These are phyloP conservation scores for Phalaenopsis aphrodite DNA, from an alignment of 106 monocot species.

Conservation along the genomic window DNA sequence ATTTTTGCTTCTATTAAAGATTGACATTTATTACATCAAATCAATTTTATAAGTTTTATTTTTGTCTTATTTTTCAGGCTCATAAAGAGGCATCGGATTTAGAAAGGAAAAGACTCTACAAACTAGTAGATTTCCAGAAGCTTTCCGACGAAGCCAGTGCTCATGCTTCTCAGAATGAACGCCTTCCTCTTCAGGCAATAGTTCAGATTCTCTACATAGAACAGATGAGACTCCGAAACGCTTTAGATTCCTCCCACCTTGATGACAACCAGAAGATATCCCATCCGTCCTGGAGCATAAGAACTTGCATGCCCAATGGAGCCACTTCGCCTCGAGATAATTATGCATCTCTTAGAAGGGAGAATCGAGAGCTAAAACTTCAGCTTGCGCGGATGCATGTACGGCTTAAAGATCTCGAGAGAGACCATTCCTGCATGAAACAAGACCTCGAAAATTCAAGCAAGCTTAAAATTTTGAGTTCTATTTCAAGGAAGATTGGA, in stretches of 20 bases:
- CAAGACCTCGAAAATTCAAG: constrained; percentile 28
- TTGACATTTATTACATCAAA: neutral
- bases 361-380: constrained; percentile 62
- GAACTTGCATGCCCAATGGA: constrained; percentile 15
- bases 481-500: constrained; percentile 36
- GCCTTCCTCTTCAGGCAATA: constrained; percentile 39
- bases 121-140: constrained; percentile 43
- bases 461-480: constrained; percentile 27
- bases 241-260: constrained; percentile 19
- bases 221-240: constrained; percentile 31
- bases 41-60: neutral
- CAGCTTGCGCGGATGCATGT: constrained; percentile 49
- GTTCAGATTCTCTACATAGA: constrained; percentile 54
- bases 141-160: constrained; percentile 44
- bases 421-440: constrained; percentile 49
- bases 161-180: constrained; percentile 57
- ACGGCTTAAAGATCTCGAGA: constrained; percentile 58
- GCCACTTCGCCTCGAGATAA: constrained; percentile 33
- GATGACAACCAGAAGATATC: constrained; percentile 25
- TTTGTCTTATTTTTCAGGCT: constrained; percentile 19
- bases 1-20: neutral
- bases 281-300: constrained; percentile 10
- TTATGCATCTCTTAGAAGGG: constrained; percentile 41
- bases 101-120: constrained; percentile 44
- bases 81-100: constrained; percentile 31